phyloP scores from a whole-genome alignment of 257 asterid species.

The Osmanthus fragrans region DNA sequence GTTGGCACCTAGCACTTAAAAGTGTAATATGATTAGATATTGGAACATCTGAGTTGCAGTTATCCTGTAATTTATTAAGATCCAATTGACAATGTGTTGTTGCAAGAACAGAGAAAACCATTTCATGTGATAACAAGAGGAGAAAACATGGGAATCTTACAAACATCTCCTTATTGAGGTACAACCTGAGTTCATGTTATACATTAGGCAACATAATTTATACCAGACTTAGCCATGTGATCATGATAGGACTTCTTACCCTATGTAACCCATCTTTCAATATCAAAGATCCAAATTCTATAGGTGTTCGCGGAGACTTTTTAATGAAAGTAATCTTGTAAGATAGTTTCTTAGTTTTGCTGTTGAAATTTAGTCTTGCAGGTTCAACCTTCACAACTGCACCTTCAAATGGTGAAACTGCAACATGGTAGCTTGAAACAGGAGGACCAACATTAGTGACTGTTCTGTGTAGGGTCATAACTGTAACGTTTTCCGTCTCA shows the following conservation, averaged over 20 bases:
- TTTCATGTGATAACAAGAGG: neutral
- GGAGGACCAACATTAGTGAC: conserved; percentile 80
- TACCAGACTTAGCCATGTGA: conserved; percentile 77
- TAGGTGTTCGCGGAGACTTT: conserved; percentile 42
- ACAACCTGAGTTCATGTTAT: conserved; percentile 15
- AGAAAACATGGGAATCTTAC: conserved; percentile 10
- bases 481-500: no score
- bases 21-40: no score
- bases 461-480: conserved; percentile 60
- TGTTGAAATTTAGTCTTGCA: conserved; percentile 44
- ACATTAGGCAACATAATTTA: conserved; percentile 24
- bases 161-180: conserved; percentile 39
- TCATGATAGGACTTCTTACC: conserved; percentile 79
- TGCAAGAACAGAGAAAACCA: conserved; percentile 24
- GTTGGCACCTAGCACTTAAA: no score
- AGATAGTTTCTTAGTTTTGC: conserved; percentile 45
- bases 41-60: neutral
- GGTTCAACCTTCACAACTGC: conserved; percentile 72
- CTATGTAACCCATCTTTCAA: conserved; percentile 72
- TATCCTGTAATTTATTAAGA: neutral
- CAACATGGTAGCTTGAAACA: conserved; percentile 59
- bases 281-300: conserved; percentile 66
- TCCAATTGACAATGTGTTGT: conserved; percentile 1
- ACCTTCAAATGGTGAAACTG: conserved; percentile 60
- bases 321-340: conserved; percentile 54